These are phyloP conservation scores for Fusarium nelsonii DNA, from an alignment of 2,329 filamentous ascomycete genomes.

Conservation along the genomic window DNA sequence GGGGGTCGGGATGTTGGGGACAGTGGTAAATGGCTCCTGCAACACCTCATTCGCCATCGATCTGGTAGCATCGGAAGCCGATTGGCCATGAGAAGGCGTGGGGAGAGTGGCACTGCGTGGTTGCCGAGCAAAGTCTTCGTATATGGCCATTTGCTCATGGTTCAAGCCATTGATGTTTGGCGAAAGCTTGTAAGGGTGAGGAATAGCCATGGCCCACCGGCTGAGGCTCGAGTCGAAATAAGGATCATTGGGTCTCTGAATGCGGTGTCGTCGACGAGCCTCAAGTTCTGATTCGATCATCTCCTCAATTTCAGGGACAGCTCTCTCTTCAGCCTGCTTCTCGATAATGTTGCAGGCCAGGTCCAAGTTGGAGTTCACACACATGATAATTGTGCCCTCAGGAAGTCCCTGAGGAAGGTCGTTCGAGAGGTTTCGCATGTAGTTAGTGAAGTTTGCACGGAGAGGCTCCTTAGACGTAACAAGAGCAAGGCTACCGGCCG, in stretches of 20 bases:
- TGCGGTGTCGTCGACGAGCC: slow-evolving; percentile 79
- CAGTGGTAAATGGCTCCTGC: slow-evolving; percentile 69
- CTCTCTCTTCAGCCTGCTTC: slow-evolving; percentile 93
- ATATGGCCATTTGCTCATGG: slow-evolving; percentile 92
- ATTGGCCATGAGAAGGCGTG: slow-evolving; percentile 67
- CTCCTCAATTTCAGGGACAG: slow-evolving; percentile 93
- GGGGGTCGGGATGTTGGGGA: slow-evolving; percentile 70
- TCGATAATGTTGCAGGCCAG: slow-evolving; percentile 94
- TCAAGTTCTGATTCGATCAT: slow-evolving; percentile 87
- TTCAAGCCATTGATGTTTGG: slow-evolving; percentile 79
- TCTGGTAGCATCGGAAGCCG: slow-evolving; percentile 71
- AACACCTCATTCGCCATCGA: slow-evolving; percentile 73
- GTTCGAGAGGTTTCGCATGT: slow-evolving; percentile 79
- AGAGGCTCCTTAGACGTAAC: slow-evolving; percentile 99
- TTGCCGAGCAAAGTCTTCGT: slow-evolving; percentile 94
- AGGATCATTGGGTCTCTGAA: slow-evolving; percentile 81
- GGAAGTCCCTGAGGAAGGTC: slow-evolving; percentile 85
- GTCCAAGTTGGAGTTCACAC: slow-evolving; percentile 97
- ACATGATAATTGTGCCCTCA: slow-evolving; percentile 97
- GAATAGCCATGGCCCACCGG: slow-evolving; percentile 93
- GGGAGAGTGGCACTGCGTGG: slow-evolving; percentile 72
- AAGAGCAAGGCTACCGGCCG: slow-evolving; percentile 91
- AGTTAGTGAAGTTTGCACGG: slow-evolving; percentile 96
- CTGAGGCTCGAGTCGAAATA: slow-evolving; percentile 87
- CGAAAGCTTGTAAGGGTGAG: slow-evolving; percentile 90